Evolutionary conservation across 495 filamentous ascomycete genomes (phyloP).

Genomic region (Lindgomyces ingoldianus): DNA sequence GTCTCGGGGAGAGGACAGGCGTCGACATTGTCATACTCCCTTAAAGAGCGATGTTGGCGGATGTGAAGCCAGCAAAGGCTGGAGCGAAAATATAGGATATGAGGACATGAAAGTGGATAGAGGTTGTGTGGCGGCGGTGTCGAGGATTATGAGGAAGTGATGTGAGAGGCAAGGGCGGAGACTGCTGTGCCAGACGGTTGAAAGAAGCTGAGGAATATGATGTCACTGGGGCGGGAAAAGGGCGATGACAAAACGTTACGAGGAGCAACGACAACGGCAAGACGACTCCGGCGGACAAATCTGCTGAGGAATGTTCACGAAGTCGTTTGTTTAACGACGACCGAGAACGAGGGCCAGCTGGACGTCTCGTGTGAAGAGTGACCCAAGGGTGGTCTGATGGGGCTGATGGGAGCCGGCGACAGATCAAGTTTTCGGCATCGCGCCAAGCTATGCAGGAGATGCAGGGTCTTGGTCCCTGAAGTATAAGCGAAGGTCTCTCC

Average conservation of each 20-base stretch:
- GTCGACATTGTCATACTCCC: conserved; percentile 26
- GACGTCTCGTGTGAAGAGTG: background rate
- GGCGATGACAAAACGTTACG: background rate
- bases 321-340: background rate
- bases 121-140: background rate
- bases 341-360: background rate
- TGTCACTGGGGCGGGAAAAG: background rate
- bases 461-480: background rate
- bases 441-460: conserved; percentile 6
- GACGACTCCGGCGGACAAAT: background rate
- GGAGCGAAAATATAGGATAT: conserved; percentile 6
- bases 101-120: conserved; percentile 18
- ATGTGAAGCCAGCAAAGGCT: conserved; percentile 5
- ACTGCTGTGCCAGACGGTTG: background rate
- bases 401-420: background rate
- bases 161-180: background rate
- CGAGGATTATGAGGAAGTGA: background rate
- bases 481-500: background rate
- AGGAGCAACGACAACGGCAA: background rate
- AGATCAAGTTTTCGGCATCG: conserved; percentile 7
- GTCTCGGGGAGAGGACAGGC: conserved; percentile 26
- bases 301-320: conserved; percentile 2
- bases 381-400: background rate
- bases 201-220: background rate
- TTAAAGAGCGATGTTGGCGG: background rate